These are phyloP conservation scores for Hysterium pulicare DNA, from an alignment of 2,329 filamentous ascomycete genomes.

Conservation along the genomic window DNA sequence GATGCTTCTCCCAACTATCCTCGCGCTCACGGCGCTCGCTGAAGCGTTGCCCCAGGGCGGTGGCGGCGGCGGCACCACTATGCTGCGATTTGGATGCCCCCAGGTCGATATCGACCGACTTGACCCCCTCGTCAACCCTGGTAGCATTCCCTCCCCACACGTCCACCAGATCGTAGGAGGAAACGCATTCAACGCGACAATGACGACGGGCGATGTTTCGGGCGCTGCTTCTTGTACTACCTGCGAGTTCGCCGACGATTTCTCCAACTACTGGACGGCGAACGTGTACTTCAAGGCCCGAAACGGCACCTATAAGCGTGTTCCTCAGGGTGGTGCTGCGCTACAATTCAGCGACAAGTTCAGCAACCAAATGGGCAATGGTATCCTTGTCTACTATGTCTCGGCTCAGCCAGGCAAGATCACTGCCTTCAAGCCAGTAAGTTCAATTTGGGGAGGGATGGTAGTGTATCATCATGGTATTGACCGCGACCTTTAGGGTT, in stretches of 20 bases:
- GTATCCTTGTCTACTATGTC: slow-evolving; percentile 24
- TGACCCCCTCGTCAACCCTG: slow-evolving; percentile 36
- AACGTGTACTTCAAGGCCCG: slow-evolving; percentile 41
- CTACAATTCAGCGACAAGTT: slow-evolving; percentile 22
- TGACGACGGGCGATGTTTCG: slow-evolving; percentile 34
- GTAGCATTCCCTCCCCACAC: slow-evolving; percentile 31
- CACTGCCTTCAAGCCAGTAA: slow-evolving; percentile 17
- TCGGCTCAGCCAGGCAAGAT: slow-evolving; percentile 19
- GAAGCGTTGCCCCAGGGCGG: background rate
- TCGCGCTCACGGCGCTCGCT: background rate
- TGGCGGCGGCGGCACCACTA: slow-evolving; percentile 16
- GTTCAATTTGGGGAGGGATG: background rate
- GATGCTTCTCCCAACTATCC: background rate
- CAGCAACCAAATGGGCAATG: slow-evolving; percentile 21
- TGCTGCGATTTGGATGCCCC: slow-evolving; percentile 32
- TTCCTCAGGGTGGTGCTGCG: slow-evolving; percentile 3
- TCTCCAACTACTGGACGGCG: slow-evolving; percentile 44
- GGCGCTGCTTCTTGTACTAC: slow-evolving; percentile 39
- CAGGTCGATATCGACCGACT: slow-evolving; percentile 30
- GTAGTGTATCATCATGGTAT: background rate
- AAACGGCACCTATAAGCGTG: slow-evolving; percentile 41
- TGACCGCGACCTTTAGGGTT: slow-evolving; percentile 28
- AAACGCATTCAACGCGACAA: slow-evolving; percentile 46
- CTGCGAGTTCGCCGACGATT: slow-evolving; percentile 41
- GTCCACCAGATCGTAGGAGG: slow-evolving; percentile 43